Conservation (phyloP, 768 basidiomycete genomes). For the Boletus rex-veris region DNA sequence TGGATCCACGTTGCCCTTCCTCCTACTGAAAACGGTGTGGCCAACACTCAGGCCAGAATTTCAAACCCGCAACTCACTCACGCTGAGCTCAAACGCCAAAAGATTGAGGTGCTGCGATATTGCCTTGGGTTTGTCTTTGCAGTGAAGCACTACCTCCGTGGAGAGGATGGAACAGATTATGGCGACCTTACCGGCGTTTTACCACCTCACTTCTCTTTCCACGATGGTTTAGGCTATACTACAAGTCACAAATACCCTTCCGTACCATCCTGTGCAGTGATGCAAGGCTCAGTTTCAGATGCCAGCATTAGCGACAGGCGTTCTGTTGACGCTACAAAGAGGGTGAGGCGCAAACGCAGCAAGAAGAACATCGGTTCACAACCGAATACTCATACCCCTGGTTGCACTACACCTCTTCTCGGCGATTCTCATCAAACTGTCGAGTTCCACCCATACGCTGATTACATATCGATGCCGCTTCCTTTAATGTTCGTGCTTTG, state of each 20-base stretch:
- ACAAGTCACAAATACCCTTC: slow-evolving; percentile 31
- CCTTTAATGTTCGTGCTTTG: slow-evolving; percentile 64
- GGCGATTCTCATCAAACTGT: slow-evolving; percentile 50
- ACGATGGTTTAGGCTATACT: slow-evolving; percentile 42
- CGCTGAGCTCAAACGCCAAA: slow-evolving; percentile 56
- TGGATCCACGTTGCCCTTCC: slow-evolving; percentile 80
- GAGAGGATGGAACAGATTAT: slow-evolving; percentile 71
- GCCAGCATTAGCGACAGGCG: slow-evolving; percentile 18
- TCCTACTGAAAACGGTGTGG: slow-evolving; percentile 43
- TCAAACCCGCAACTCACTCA: slow-evolving; percentile 44
- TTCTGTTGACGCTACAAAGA: slow-evolving; percentile 55
- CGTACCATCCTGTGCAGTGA: slow-evolving; percentile 41
- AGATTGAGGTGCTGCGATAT: slow-evolving; percentile 67
- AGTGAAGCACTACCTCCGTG: slow-evolving; percentile 77
- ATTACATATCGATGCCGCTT: slow-evolving; percentile 68
- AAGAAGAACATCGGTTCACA: slow-evolving; percentile 42
- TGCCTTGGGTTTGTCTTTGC: slow-evolving; percentile 70
- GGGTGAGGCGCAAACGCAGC: slow-evolving; percentile 69
- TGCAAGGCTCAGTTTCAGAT: slow-evolving; percentile 32
- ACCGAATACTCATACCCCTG: slow-evolving; percentile 16
- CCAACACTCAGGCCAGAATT: slow-evolving; percentile 50
- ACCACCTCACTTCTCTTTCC: slow-evolving; percentile 55
- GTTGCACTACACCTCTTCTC: slow-evolving; percentile 61
- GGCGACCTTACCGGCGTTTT: slow-evolving; percentile 66
- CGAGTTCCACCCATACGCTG: slow-evolving; percentile 56